Evolutionary conservation across 176 grass and related monocot species (phyloP).

Genomic region (Lolium multiflorum): DNA sequence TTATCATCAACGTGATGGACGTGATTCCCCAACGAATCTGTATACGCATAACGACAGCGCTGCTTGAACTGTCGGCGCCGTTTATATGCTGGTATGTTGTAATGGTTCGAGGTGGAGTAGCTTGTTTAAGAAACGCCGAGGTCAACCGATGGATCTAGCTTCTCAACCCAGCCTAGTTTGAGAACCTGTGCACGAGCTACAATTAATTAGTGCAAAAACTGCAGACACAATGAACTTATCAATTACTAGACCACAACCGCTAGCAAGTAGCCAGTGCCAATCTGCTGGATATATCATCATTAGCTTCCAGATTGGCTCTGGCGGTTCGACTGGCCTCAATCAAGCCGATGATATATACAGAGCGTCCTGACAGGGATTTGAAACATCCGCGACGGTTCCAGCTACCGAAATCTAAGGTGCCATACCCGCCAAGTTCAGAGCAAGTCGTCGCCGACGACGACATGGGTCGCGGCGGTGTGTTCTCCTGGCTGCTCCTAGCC

Average conservation of each 20-base stretch:
- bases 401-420: neutral
- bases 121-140: neutral
- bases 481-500: neutral
- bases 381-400: neutral
- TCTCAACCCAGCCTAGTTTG: neutral
- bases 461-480: neutral
- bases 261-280: slow-evolving; percentile 4
- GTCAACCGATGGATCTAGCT: slow-evolving; percentile 3
- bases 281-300: neutral
- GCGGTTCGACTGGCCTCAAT: neutral
- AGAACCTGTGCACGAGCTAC: neutral
- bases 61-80: too few species aligned
- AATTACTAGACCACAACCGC: neutral
- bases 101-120: neutral
- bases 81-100: neutral
- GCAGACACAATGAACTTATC: neutral
- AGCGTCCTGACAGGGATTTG: neutral
- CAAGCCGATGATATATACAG: neutral
- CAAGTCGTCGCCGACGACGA: neutral
- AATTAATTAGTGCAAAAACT: neutral
- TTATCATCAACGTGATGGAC: too few species aligned
- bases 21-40: too few species aligned
- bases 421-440: neutral
- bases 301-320: neutral
- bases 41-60: too few species aligned